These are phyloP conservation scores for Cladosporium sp. DNA, from an alignment of 2,329 filamentous ascomycete genomes.

Conservation along the genomic window DNA sequence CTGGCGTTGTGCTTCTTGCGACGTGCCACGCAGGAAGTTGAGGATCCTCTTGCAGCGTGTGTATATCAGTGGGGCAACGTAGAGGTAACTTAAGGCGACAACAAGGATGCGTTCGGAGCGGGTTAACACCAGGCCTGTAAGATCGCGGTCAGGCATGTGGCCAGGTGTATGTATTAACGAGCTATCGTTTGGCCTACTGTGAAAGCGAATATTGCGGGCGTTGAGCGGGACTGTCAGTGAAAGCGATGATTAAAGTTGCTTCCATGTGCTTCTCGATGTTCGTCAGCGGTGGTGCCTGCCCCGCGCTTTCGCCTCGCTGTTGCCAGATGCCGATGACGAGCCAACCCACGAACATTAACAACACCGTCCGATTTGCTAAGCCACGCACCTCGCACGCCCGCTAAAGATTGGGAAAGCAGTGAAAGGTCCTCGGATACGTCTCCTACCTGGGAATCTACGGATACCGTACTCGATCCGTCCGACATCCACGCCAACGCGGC, in stretches of 20 bases:
- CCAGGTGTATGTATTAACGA: background rate
- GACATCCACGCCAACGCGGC: background rate
- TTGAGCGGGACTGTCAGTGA: background rate
- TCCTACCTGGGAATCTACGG: too few species aligned
- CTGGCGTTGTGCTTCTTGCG: constrained; percentile 18
- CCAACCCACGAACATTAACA: background rate
- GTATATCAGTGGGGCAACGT: constrained; percentile 28
- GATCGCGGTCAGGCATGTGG: constrained; percentile 13
- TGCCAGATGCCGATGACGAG: constrained; percentile 1
- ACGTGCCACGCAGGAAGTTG: constrained; percentile 19
- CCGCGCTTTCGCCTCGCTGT: background rate
- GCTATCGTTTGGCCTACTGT: constrained; percentile 1
- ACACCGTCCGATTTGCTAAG: background rate
- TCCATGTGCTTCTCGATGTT: constrained; percentile 6
- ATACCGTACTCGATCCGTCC: too few species aligned
- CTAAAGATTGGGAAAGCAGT: background rate
- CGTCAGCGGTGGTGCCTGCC: constrained; percentile 4
- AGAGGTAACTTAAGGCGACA: constrained; percentile 31
- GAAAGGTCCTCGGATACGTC: too few species aligned
- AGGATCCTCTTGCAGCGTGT: constrained; percentile 22
- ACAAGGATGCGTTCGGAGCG: constrained; percentile 32
- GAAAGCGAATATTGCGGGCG: background rate
- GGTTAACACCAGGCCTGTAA: constrained; percentile 30
- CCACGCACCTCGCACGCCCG: background rate
- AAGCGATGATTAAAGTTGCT: background rate